Evolutionary conservation across 164 flowering plant species (phyloP).

Genomic region (Aristolochia californica): DNA sequence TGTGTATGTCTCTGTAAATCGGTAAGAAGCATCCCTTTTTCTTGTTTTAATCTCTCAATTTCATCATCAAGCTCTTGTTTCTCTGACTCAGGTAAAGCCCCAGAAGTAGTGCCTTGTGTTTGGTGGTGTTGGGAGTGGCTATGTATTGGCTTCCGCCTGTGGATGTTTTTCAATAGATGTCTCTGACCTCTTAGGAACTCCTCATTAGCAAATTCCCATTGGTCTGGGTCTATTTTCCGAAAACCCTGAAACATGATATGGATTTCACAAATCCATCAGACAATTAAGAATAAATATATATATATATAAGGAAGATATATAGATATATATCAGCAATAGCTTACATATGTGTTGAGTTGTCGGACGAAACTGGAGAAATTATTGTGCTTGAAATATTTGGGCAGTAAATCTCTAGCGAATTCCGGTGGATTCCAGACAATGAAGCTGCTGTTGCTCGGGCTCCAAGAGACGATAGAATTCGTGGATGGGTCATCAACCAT

Average conservation of each 20-base stretch:
- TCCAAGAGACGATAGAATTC: conserved; percentile 48
- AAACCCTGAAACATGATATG: conserved; percentile 43
- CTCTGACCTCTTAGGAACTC: conserved; percentile 61
- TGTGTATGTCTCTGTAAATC: conserved; percentile 36
- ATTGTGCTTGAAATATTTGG: conserved; percentile 64
- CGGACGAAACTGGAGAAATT: conserved; percentile 67
- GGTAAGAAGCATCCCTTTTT: conserved; percentile 30
- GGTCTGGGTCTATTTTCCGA: conserved; percentile 75
- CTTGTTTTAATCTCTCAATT: conserved; percentile 47
- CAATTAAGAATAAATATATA: neutral
- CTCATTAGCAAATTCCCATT: conserved; percentile 86
- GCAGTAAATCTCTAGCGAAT: conserved; percentile 46
- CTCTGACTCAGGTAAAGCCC: conserved; percentile 33
- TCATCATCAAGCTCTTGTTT: conserved; percentile 45
- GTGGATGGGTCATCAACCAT: conserved; percentile 52
- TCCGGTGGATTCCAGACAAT: conserved; percentile 57
- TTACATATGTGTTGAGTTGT: conserved; percentile 69
- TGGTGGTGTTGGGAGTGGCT: conserved; percentile 48
- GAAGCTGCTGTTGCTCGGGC: conserved; percentile 30
- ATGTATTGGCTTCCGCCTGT: conserved; percentile 73
- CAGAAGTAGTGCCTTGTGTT: conserved; percentile 16
- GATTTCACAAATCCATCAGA: neutral
- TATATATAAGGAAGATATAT: neutral
- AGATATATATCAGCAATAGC: conserved; percentile 1
- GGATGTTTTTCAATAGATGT: conserved; percentile 62